A percentile compares a stretch with the other conserved stretches of the same genome.
phyloP scores from a whole-genome alignment of 108 stramenopile species.

The Phaeodactylum tricornutum region DNA sequence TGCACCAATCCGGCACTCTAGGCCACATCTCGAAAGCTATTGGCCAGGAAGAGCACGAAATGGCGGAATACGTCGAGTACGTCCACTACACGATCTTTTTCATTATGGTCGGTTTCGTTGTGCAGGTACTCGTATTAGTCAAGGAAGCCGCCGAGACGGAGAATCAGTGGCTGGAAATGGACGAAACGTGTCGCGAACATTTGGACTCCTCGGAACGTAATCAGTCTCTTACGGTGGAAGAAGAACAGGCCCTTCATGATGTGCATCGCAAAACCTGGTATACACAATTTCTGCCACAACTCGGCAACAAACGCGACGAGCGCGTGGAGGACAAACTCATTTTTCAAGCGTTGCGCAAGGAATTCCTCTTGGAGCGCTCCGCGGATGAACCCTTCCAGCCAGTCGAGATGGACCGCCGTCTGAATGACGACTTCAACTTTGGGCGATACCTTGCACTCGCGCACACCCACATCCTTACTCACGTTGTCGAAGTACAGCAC shows the following conservation, averaged over 20 bases:
- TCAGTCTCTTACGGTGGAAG: background rate
- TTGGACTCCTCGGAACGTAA: background rate
- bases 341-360: constrained; percentile 20
- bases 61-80: constrained; percentile 34
- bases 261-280: background rate
- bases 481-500: constrained; percentile 17
- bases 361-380: constrained; percentile 26
- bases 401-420: background rate
- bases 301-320: background rate
- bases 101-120: constrained; percentile 45
- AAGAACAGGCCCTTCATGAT: background rate
- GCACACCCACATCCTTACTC: constrained; percentile 12
- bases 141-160: constrained; percentile 13
- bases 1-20: constrained; percentile 22
- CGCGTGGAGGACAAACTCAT: background rate
- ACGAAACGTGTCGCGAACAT: constrained; percentile 7
- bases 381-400: constrained; percentile 22
- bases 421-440: constrained; percentile 23
- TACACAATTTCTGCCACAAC: background rate
- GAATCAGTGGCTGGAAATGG: constrained; percentile 22
- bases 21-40: constrained; percentile 19
- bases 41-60: constrained; percentile 24
- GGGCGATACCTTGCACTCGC: constrained; percentile 23
- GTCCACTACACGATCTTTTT: constrained; percentile 39
- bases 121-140: constrained; percentile 29